Evolutionary conservation across 345 rosid genomes (phyloP), one percentile per base, ranked within the genome.

Genomic region (Syzygium aromaticum): DNA sequence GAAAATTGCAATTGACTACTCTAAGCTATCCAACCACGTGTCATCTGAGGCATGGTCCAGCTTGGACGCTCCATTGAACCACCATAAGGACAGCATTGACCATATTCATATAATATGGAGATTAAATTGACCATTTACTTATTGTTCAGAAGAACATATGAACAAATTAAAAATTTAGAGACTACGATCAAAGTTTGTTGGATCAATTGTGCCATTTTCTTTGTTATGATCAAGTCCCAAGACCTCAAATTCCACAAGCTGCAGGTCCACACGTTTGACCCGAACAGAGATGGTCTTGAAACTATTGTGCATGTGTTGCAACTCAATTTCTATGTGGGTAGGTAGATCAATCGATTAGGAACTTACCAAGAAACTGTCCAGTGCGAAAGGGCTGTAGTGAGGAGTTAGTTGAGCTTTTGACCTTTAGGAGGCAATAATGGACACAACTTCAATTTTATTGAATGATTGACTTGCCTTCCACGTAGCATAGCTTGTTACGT

Each of bases 121-220:
- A 22, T 3, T 73, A 38, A 2, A 73, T 9, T 21, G 4, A 73
- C 3, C 0, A 73, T 73, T 73, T 38, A 38, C 0, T 0, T 0
- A 38, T 38, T 73, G 0, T 73, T 73, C 0, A 73, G 0, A 0
- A 0, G 13, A 38, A 5, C 1, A 0, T 0, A 38, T 73, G 0
- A 67, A 67, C 0, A 17, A 67, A 67, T 67, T 30, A 30, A 67
- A 30, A 30, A 0, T 67, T 73, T 73, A 38, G 5, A 4, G 5
- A 38, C 5, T n/a, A n/a, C n/a, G n/a, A 6, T 9, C 2, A 73
- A 19, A 73, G 2, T 38, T 38, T 38, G 5, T 10, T 2, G 0
- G 0, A 38, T 2, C 0, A 38, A 19, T 38, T 5, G 1, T 38
- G 7, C 21, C 12, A 3, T 73, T 19, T 73, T 38, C 13, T 38